These are phyloP conservation scores for Aspergillus alliaceus DNA, from an alignment of 2,329 filamentous ascomycete species.

Conservation along the genomic window DNA sequence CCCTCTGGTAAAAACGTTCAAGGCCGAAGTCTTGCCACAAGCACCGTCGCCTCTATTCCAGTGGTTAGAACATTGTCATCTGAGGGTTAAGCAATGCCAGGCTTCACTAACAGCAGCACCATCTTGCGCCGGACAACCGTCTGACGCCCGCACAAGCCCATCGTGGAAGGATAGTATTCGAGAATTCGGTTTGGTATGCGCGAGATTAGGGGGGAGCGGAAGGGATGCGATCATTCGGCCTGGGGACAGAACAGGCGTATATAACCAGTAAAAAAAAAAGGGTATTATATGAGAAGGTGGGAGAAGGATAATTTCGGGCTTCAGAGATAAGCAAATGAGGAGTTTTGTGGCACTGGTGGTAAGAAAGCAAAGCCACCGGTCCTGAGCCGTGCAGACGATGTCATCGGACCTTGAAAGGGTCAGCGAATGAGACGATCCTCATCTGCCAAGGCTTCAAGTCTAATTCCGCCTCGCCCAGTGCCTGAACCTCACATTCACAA, in stretches of 20 bases:
- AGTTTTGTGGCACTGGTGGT: conserved; percentile 17
- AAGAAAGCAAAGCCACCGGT: conserved; percentile 20
- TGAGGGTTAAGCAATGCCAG: background rate
- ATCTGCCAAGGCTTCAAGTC: conserved; percentile 19
- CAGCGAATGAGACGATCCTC: conserved; percentile 61
- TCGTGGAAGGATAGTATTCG: conserved; percentile 26
- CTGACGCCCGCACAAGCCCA: conserved; percentile 67
- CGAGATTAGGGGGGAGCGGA: conserved; percentile 23
- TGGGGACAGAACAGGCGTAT: background rate
- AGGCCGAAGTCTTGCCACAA: conserved; percentile 91
- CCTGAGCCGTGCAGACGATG: conserved; percentile 32
- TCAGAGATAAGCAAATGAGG: conserved; percentile 7
- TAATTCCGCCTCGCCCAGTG: conserved; percentile 9
- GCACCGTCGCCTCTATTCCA: conserved; percentile 80
- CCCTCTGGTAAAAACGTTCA: conserved; percentile 99
- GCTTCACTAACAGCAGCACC: conserved; percentile 69
- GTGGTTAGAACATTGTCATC: conserved; percentile 20
- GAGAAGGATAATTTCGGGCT: background rate
- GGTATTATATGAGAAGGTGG: background rate
- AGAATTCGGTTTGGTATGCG: conserved; percentile 8
- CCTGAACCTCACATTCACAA: conserved; percentile 10
- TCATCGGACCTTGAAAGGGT: conserved; percentile 32
- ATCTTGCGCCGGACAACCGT: conserved; percentile 95
- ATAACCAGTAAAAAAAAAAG: background rate
- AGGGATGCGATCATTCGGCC: background rate